phyloP scores from a whole-genome alignment of 768 basidiomycete species.

The Termitomyces sp. region DNA sequence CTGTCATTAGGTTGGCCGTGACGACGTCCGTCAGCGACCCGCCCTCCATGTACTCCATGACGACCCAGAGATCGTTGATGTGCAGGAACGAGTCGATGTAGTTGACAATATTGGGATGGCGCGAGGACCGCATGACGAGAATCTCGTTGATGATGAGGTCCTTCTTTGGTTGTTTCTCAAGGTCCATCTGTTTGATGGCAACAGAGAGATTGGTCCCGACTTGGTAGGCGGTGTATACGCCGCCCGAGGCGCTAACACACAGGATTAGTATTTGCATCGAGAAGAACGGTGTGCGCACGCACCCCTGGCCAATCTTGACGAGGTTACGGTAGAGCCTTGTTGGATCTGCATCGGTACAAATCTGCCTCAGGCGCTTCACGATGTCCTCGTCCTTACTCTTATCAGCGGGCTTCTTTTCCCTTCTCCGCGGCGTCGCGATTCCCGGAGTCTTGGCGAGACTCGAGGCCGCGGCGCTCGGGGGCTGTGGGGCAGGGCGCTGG shows the following conservation, averaged over 20 bases:
- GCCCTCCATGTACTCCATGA: conserved; percentile 99
- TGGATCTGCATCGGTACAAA: conserved; percentile 97
- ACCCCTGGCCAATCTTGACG: conserved; percentile 99
- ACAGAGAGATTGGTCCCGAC: conserved; percentile 91
- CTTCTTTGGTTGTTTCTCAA: conserved; percentile 99
- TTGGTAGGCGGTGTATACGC: conserved; percentile 98
- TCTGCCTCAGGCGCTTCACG: conserved; percentile 83
- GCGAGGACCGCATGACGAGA: conserved; percentile 94
- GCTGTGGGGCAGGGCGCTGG: conserved; percentile 34
- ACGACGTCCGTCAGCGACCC: conserved; percentile 93
- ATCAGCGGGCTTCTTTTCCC: conserved; percentile 79
- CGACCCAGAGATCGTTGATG: conserved; percentile 98
- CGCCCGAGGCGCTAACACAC: conserved; percentile 80
- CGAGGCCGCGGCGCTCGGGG: conserved; percentile 57
- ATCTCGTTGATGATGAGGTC: conserved; percentile 99
- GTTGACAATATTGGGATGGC: conserved; percentile 99
- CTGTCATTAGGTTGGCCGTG: conserved; percentile 93
- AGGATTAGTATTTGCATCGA: conserved; percentile 5
- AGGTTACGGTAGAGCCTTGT: conserved; percentile 88
- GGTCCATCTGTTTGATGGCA: conserved; percentile 99
- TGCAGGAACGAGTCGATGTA: conserved; percentile 98
- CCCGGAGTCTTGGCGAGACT: conserved; percentile 64
- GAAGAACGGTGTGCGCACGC: conserved; percentile 21
- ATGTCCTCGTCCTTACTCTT: conserved; percentile 84
- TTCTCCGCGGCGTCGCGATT: conserved; percentile 76